Evolutionary conservation across 164 flowering plant species (phyloP), one percentile per base, ranked within the genome.

Genomic region (Akebia trifoliata): DNA sequence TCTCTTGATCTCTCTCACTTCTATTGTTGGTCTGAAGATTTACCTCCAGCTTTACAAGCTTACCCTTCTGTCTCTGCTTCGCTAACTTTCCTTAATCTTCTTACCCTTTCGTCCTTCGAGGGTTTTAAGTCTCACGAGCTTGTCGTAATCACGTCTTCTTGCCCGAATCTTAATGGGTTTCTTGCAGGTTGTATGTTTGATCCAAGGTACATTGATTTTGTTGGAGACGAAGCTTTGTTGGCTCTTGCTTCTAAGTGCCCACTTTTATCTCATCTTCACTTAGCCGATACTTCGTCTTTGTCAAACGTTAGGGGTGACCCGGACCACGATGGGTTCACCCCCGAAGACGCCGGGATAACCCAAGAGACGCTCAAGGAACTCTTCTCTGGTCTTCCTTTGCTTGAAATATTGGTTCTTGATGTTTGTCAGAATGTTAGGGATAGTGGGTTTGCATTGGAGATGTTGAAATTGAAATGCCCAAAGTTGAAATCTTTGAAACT

Each of bases 21-120:
- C 63, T 90, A 94, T 56, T 83, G 73, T 79, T 94, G 90, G 88
- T 79, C 93, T 1, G 93, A 94, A 29, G 99, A 94, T 54, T 61
- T 90, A 12, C 83, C 91, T 1, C 74, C 78, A 1, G 85, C 76
- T 0, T 76, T 94, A 7, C 56, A 66, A 17, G 67, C 75, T 0
- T 50, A 74, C 30, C 79, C 83, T 0, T 17, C 32, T 3, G 64
- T 66, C 0, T 71, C 83, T 2, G n/a, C 61, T n/a, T 56, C 61
- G 14, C 68, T 87, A 10, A 44, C 77, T 1, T 37, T 59, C 12
- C 62, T 90, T 35, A 65, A 90, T 64, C 73, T 87, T 2, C 60
- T 85, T 37, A 81, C 81, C 6, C 43, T 58, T 1, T 80, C 95
- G 17, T 72, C 81, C 8, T 18, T 78, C 0, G 95, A 86, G 36